A percentile compares a stretch with the other conserved stretches of the same genome.
Evolutionary conservation across 2,329 filamentous ascomycete species (phyloP).

Genomic region (Venturia asperata): DNA sequence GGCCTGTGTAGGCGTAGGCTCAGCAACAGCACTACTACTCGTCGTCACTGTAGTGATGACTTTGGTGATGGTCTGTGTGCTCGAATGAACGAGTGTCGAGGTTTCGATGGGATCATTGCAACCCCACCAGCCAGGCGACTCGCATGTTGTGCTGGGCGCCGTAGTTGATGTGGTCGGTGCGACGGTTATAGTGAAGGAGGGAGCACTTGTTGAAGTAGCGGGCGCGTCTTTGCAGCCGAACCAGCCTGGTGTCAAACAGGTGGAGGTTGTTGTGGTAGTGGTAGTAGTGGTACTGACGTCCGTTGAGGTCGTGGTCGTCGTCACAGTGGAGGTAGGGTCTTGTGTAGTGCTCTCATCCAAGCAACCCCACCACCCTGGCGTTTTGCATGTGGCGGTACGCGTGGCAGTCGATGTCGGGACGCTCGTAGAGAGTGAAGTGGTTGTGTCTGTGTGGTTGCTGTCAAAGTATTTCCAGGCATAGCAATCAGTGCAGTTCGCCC

Average conservation of each 20-base stretch:
- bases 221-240: conserved; percentile 55
- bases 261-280: conserved; percentile 36
- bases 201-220: conserved; percentile 24
- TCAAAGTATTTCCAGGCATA: conserved; percentile 91
- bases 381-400: conserved; percentile 74
- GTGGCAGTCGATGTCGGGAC: conserved; percentile 46
- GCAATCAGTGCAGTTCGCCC: conserved; percentile 77
- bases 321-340: conserved; percentile 38
- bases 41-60: conserved; percentile 28
- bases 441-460: conserved; percentile 78
- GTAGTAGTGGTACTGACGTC: conserved; percentile 44
- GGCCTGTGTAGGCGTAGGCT: not conserved
- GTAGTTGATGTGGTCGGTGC: conserved; percentile 26
- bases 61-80: conserved; percentile 29
- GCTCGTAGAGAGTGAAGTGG: conserved; percentile 51
- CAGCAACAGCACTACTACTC: not conserved
- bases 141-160: conserved; percentile 32
- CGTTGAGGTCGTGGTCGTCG: conserved; percentile 29
- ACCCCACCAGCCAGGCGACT: conserved; percentile 43
- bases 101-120: conserved; percentile 18
- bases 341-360: conserved; percentile 56
- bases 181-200: conserved; percentile 24
- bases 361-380: conserved; percentile 87
- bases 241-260: conserved; percentile 57
- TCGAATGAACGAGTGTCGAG: conserved; percentile 21